phyloP scores from a whole-genome alignment of 2,329 filamentous ascomycete genomes.

The Ophiostoma himal-ulmi region DNA sequence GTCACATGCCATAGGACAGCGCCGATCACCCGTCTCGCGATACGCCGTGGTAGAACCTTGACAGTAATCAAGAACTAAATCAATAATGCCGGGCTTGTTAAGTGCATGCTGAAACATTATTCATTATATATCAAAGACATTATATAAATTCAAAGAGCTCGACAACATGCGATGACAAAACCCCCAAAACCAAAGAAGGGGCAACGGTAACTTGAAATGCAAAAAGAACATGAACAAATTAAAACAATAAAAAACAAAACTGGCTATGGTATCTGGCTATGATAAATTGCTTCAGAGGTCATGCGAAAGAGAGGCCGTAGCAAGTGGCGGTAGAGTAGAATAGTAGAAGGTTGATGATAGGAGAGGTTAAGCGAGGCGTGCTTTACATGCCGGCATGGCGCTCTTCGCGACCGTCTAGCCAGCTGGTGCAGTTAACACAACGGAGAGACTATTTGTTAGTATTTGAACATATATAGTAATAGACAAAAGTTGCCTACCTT shows the following conservation, averaged over 20 bases:
- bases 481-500: slow-evolving; percentile 43
- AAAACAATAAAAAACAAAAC: slow-evolving; percentile 12
- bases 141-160: background rate
- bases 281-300: background rate
- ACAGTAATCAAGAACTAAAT: no score
- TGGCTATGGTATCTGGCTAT: slow-evolving; percentile 2
- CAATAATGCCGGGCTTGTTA: no score
- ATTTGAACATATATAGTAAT: background rate
- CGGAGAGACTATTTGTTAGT: slow-evolving; percentile 36
- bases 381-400: slow-evolving; percentile 22
- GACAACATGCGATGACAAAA: background rate
- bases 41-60: background rate
- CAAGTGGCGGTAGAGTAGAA: background rate
- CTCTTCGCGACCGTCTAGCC: slow-evolving; percentile 48
- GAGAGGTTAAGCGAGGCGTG: background rate
- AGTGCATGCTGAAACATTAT: no score
- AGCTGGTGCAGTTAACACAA: slow-evolving; percentile 47
- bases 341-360: background rate
- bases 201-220: no score
- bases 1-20: background rate
- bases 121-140: background rate
- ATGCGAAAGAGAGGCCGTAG: background rate
- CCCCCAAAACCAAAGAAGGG: no score
- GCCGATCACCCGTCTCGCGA: background rate
- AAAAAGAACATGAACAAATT: background rate